These are phyloP conservation scores for Herpetomonas muscarum DNA, from an alignment of 208 protist genomes.

Conservation along the genomic window DNA sequence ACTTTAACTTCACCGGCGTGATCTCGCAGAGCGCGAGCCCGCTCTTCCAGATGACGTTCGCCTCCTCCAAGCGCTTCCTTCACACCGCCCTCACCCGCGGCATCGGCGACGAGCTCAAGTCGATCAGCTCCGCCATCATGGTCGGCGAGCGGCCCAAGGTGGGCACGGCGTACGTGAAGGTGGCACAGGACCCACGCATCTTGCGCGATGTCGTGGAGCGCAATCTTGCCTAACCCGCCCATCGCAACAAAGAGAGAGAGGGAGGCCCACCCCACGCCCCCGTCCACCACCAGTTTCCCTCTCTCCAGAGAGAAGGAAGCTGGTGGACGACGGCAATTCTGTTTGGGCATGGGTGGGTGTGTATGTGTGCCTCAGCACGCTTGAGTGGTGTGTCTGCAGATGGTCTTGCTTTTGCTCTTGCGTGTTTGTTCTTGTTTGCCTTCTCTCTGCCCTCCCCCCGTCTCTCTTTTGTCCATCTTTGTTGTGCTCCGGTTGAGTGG, in stretches of 20 bases:
- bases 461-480: too few relatives aligned
- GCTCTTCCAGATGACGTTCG: constrained; percentile 92
- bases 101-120: constrained; percentile 73
- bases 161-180: constrained; percentile 72
- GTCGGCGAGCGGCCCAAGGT: constrained; percentile 84
- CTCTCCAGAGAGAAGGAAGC: not conserved
- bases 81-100: constrained; percentile 78
- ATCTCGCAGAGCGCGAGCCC: constrained; percentile 82
- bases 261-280: not conserved
- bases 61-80: constrained; percentile 79
- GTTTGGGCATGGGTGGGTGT: too few relatives aligned
- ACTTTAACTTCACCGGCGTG: constrained; percentile 88
- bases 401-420: too few relatives aligned
- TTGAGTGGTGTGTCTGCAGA: too few relatives aligned
- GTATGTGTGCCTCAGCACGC: too few relatives aligned
- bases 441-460: too few relatives aligned
- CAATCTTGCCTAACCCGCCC: constrained; percentile 24
- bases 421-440: too few relatives aligned
- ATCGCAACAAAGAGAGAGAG: not conserved
- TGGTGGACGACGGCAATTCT: too few relatives aligned
- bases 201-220: constrained; percentile 77
- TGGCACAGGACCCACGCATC: constrained; percentile 46
- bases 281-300: not conserved
- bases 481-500: too few relatives aligned
- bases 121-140: constrained; percentile 87